phyloP scores from a whole-genome alignment of 148 eudicot genomes.

The Camellia sinensis region DNA sequence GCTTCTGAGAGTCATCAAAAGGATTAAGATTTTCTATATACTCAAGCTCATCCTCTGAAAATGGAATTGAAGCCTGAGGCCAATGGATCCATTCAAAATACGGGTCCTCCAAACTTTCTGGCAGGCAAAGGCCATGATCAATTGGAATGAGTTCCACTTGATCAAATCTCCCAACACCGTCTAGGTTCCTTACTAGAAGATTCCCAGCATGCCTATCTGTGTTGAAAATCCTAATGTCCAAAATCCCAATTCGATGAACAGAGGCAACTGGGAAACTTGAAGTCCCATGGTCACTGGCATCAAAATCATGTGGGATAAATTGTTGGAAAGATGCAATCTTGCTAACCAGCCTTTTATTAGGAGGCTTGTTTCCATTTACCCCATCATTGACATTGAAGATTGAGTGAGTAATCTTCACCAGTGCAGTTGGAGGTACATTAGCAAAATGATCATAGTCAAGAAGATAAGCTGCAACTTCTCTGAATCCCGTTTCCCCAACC shows the following conservation, averaged over 20 bases:
- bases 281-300: constrained; percentile 97
- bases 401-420: constrained; percentile 91
- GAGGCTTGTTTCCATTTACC: constrained; percentile 59
- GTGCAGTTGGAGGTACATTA: constrained; percentile 80
- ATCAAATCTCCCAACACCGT: constrained; percentile 70
- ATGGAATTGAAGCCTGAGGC: constrained; percentile 98
- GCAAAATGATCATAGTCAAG: constrained; percentile 81
- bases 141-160: constrained; percentile 92
- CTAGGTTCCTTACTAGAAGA: constrained; percentile 82
- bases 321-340: constrained; percentile 94
- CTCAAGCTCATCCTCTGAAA: constrained; percentile 86
- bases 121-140: constrained; percentile 96
- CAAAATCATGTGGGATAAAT: constrained; percentile 85
- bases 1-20: constrained; percentile 59
- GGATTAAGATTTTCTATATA: constrained; percentile 79
- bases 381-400: constrained; percentile 81
- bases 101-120: constrained; percentile 93
- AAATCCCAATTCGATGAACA: constrained; percentile 91
- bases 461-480: constrained; percentile 95
- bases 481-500: constrained; percentile 90
- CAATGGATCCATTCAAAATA: constrained; percentile 99
- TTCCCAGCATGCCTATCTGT: constrained; percentile 96
- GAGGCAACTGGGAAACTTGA: constrained; percentile 84
- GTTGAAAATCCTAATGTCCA: constrained; percentile 87
- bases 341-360: constrained; percentile 51